Base-by-base conservation (phyloP, 2,329 filamentous ascomycete genomes). In the Nothopassalora personata region DNA sequence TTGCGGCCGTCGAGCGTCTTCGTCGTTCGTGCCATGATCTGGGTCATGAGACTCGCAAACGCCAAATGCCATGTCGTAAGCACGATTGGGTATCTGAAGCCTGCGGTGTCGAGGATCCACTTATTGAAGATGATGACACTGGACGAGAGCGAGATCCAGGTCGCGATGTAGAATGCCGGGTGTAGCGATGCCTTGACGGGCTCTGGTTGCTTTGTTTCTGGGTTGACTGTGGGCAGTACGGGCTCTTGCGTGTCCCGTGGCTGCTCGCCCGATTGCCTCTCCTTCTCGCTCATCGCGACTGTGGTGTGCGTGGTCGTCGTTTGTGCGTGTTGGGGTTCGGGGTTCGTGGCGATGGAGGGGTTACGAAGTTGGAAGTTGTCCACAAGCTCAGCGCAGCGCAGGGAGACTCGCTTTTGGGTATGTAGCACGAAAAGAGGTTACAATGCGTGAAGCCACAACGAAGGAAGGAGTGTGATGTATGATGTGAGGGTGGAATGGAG, bases 91-190 rank as follows among this genome's bases (percentile, higher is more conserved):
- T 77, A 83, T 61, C 76, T 84, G 81, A 97, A 97, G 64, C 90
- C 83, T 64, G 88, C 83, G 43, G 88, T 92, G 71, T 93, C 87
- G 63, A 97, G 83, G 71, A 99, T 91, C 86, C 90, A 96, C 85
- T 99, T 99, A 86, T 99, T 97, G 87, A 97, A 97, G 63, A 99
- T 82, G 74, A 99, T 99, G 73, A 97, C 91, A 70, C 88, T 90
- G 47, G 91, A 96, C 72, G 90, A 96, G 75, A 97, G 82, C 60
- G 86, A 80, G 73, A 99, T 97, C 94, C 94, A 99, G 68, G 86
- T 81, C 70, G 78, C 79, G 71, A 97, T 90, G 77, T 97, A 97
- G 75, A 95, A 78, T n/a, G 88, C 85, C 60, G 92, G 88, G 73
- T 93, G 91, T 67, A 95, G 80, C 46, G 82, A 72, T 43, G 84